A percentile compares a stretch with the other conserved stretches of the same genome.
Evolutionary conservation across 768 basidiomycete species (phyloP).

Genomic region (Hericium rajendrae): DNA sequence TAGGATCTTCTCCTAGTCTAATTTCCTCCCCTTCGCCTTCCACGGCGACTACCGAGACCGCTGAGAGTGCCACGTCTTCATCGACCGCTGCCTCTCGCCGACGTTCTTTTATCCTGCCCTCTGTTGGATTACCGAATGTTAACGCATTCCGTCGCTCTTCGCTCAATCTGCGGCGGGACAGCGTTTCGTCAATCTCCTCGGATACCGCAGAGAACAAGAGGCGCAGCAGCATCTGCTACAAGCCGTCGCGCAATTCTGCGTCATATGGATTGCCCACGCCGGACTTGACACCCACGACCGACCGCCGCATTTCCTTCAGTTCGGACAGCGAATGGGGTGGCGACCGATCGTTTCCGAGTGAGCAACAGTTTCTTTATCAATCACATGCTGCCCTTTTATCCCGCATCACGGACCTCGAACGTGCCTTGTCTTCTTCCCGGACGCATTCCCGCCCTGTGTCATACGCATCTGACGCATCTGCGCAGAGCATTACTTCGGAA

Average conservation of each 20-base stretch:
- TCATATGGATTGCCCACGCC: conserved; percentile 56
- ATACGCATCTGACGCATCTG: conserved; percentile 36
- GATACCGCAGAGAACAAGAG: conserved; percentile 28
- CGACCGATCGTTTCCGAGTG: conserved; percentile 29
- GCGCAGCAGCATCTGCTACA: conserved; percentile 73
- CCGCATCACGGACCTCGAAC: conserved; percentile 75
- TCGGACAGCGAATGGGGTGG: conserved; percentile 21
- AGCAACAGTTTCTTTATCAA: conserved; percentile 81
- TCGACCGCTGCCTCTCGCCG: conserved; percentile 17
- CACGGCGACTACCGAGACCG: too few species aligned
- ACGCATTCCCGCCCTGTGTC: conserved; percentile 31
- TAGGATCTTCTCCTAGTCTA: conserved; percentile 23
- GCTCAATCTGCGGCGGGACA: conserved; percentile 16
- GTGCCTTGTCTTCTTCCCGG: conserved; percentile 46
- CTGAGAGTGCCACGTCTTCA: conserved; percentile 4
- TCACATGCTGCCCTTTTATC: conserved; percentile 76
- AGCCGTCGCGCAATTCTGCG: conserved; percentile 32
- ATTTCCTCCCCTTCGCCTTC: conserved; percentile 6
- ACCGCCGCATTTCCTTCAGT: conserved; percentile 31
- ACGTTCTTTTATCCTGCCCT: conserved; percentile 24
- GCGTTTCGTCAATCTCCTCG: conserved; percentile 16
- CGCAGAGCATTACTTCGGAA: conserved; percentile 28
- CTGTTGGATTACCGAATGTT: conserved; percentile 21
- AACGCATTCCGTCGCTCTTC: conserved; percentile 26
- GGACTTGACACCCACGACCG: conserved; percentile 60